Evolutionary conservation across 352 stramenopile genomes (phyloP).

Genomic region (Globisporangium heterothallicum): DNA sequence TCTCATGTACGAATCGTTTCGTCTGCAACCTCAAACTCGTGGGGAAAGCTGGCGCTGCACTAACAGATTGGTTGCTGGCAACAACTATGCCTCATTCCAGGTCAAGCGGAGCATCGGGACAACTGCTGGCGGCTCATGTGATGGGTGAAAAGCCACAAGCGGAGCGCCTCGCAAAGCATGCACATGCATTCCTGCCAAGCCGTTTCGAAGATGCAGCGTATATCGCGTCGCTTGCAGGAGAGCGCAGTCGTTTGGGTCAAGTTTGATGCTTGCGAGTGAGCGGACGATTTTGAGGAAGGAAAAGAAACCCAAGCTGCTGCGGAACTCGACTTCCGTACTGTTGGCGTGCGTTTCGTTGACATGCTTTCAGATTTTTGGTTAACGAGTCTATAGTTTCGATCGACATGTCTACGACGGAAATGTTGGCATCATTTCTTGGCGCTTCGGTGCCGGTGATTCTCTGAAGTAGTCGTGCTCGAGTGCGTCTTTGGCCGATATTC

Average conservation of each 20-base stretch:
- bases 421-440: constrained; percentile 73
- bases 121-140: constrained; percentile 58
- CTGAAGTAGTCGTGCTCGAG: constrained; percentile 80
- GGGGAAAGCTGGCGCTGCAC: too few species aligned
- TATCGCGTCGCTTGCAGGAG: constrained; percentile 45
- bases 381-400: too few species aligned
- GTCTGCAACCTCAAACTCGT: too few species aligned
- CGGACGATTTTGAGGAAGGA: not conserved
- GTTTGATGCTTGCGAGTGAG: constrained; percentile 24
- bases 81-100: too few species aligned
- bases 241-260: constrained; percentile 42
- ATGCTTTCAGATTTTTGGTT: too few species aligned
- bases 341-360: too few species aligned
- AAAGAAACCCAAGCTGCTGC: too few species aligned
- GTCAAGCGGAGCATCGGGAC: constrained; percentile 65
- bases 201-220: constrained; percentile 62
- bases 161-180: constrained; percentile 39
- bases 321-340: too few species aligned
- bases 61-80: too few species aligned
- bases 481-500: constrained; percentile 75
- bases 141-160: constrained; percentile 43
- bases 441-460: constrained; percentile 58
- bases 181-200: constrained; percentile 48
- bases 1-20: constrained; percentile 48
- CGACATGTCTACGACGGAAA: constrained; percentile 52